Evolutionary conservation across 495 filamentous ascomycete species (phyloP).

Genomic region (Penicillium tannophilum): DNA sequence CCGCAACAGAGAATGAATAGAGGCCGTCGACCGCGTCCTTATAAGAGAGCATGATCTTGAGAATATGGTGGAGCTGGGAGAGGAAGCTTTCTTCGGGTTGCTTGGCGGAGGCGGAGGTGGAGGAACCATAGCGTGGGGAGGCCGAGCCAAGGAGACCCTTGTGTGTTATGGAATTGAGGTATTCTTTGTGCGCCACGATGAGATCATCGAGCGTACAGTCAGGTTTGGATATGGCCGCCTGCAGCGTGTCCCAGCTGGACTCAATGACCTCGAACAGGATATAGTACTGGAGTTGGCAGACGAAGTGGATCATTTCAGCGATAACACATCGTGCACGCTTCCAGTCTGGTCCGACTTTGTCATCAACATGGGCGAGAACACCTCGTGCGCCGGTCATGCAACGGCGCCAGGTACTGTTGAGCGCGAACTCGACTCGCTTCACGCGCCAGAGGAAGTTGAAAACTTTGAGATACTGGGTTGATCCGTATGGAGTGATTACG

Average conservation of each 20-base stretch:
- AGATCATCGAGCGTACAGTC: constrained; percentile 92
- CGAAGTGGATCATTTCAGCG: constrained; percentile 98
- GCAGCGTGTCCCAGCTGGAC: constrained; percentile 84
- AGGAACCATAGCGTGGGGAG: constrained; percentile 39
- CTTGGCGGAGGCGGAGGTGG: constrained; percentile 45
- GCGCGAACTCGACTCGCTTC: constrained; percentile 94
- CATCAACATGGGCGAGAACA: constrained; percentile 80
- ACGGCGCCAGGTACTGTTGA: constrained; percentile 88
- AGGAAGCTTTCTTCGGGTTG: constrained; percentile 82
- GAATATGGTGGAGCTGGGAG: constrained; percentile 83
- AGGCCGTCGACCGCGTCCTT: constrained; percentile 92
- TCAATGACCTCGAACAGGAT: constrained; percentile 99
- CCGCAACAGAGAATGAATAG: constrained; percentile 89
- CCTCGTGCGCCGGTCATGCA: constrained; percentile 95
- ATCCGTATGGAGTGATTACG: constrained; percentile 92
- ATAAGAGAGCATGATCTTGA: constrained; percentile 93
- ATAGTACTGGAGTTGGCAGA: constrained; percentile 96
- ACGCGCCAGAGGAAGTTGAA: constrained; percentile 99
- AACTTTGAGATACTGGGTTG: constrained; percentile 94
- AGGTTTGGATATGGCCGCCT: constrained; percentile 75
- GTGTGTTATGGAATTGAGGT: constrained; percentile 91
- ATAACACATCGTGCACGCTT: constrained; percentile 83
- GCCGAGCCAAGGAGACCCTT: constrained; percentile 87
- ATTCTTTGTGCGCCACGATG: constrained; percentile 86
- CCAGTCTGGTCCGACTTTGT: constrained; percentile 80